A percentile compares a stretch with the other conserved stretches of the same genome.
These are phyloP conservation scores for Salvia miltiorrhiza DNA, from an alignment of 257 asterid genomes.

Conservation along the genomic window DNA sequence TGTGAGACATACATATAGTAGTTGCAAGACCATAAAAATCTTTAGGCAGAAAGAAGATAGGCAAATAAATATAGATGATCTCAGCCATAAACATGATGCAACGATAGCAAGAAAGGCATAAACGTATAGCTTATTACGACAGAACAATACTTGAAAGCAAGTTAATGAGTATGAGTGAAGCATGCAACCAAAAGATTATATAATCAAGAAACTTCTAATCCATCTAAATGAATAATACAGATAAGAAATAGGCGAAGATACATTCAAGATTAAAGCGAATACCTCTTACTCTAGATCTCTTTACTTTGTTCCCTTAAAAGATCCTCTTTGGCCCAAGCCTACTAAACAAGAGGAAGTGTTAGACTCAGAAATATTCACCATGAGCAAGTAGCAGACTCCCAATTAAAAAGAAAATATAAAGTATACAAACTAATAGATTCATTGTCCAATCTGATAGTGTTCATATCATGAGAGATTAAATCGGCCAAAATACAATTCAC, in stretches of 20 bases:
- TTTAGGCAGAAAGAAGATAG: not conserved
- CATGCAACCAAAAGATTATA: not conserved
- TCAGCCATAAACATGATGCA: not conserved
- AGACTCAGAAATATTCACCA: conserved; percentile 9
- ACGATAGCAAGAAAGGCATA: not conserved
- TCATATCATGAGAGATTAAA: not conserved
- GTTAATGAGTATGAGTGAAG: not conserved
- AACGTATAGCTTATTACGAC: conserved; percentile 8
- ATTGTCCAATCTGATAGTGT: conserved; percentile 55
- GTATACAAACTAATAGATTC: conserved; percentile 61
- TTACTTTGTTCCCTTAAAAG: conserved; percentile 84
- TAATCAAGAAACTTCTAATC: not conserved
- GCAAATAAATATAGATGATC: not conserved
- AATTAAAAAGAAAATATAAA: not conserved
- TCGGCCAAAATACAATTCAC: not conserved
- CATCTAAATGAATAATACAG: not conserved
- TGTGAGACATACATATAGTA: not conserved
- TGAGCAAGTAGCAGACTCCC: conserved; percentile 1
- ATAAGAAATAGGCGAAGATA: not conserved
- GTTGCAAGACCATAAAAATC: not conserved
- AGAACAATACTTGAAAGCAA: conserved; percentile 12
- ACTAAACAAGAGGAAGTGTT: conserved; percentile 22
- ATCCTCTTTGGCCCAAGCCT: conserved; percentile 97
- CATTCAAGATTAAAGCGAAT: not conserved
- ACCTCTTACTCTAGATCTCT: conserved; percentile 78